Base-by-base conservation (phyloP, 495 filamentous ascomycete genomes). In the Trypethelium eluteriae region DNA sequence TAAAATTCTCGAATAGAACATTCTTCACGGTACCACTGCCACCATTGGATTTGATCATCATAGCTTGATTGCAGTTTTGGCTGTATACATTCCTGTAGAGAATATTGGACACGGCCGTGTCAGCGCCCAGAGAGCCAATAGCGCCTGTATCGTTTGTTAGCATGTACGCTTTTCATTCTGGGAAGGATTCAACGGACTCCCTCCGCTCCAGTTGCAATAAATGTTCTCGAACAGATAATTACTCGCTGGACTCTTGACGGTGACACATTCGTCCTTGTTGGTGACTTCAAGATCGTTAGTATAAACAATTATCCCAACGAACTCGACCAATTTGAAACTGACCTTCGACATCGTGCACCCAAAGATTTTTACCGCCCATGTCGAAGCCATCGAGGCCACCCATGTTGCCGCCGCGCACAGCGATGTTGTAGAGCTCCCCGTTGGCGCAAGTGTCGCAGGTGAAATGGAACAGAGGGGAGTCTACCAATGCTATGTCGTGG, bases 11-110 rank as follows among this genome's bases (percentile, higher is more conserved):
- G 38, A 86, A 80, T 16, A 79, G 64, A 16, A 78, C 73, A 66
- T 85, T 79, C n/a, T 77, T 76, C 11, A 86, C 80, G n/a, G 76
- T 77, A 14, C 84, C 84, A 67, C 74, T 81, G 38, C 84, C 84
- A 16, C 84, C 84, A 66, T 81, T 81, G 62, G 80, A 83, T 74
- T 87, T 87, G 75, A 87, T 82, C 83, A 87, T 83, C 69, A 82
- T 78, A 84, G 86, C 86, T 70, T 85, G 82, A 73, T 84, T 87
- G 35, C 64, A 69, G 11, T 63, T 63, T 70, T 70, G 72, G 9
- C 73, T 76, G 59, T 75, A 75, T 39, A 75, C 66, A 59, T 75
- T 74, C 41, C 63, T 66, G 70, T 76, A 76, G 38, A 66, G 67
- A 44, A 76, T 69, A 11, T 65, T 49, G 12, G 67, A 67, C 63